Conservation (phyloP, 306 rosid species). For the Castanospermum australe region DNA sequence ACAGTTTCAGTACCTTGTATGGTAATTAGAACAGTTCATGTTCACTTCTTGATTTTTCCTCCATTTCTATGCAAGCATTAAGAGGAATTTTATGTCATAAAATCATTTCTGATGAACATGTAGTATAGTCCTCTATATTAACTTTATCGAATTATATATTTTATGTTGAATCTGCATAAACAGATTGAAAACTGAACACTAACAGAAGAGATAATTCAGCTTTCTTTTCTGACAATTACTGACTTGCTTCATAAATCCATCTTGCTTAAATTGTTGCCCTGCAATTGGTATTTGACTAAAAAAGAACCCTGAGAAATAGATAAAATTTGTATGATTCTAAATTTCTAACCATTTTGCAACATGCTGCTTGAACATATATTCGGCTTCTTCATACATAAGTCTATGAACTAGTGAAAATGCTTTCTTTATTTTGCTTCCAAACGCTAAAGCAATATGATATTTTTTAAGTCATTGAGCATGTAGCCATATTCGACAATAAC, state of each 20-base stretch:
- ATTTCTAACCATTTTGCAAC: background rate
- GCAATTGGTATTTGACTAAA: background rate
- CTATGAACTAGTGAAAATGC: background rate
- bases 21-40: background rate
- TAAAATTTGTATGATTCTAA: too few species aligned
- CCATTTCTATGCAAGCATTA: background rate
- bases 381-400: background rate
- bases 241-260: too few species aligned
- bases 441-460: background rate
- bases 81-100: background rate
- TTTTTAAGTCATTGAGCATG: background rate
- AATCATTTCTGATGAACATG: background rate
- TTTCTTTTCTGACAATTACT: background rate
- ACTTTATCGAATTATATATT: background rate
- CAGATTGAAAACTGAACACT: background rate
- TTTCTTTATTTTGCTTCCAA: background rate
- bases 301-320: background rate
- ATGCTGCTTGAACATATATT: background rate
- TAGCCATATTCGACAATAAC: background rate
- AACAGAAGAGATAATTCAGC: background rate
- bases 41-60: background rate
- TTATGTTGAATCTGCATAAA: background rate
- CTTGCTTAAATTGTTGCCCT: background rate
- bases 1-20: slow-evolving; percentile 6
- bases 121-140: background rate